Base-by-base conservation (phyloP, 2,329 filamentous ascomycete genomes). In the Knoxdaviesia proteae region DNA sequence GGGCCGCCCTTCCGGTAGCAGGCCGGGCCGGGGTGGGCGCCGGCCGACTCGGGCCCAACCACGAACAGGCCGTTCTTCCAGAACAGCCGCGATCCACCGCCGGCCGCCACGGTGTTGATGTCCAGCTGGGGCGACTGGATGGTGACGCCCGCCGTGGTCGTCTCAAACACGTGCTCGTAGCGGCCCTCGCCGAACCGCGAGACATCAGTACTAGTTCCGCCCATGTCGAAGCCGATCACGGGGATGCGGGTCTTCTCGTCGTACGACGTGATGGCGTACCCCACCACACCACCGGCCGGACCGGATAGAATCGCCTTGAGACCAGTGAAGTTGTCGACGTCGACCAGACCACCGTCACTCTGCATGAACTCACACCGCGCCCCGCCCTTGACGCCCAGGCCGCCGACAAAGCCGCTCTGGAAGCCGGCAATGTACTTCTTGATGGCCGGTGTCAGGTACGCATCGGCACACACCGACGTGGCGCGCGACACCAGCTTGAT, bases 361-460 rank as follows among this genome's bases (percentile, higher is more conserved):
- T 94, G 84, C 86, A 94, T 94, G 50, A 94, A 94, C 56, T 94
- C 86, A 60, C 87, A 94, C 48, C 87, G 68, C 4, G 84, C 82
- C 5, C 88, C 78, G 3, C 84, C 84, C 56, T 79, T 76, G 5
- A 90, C 79, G 3, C 84, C 84, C 0, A 94, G 62, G 0, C 83
- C 82, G 7, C 86, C 84, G 45, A 75, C 71, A 49, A 94, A 94
- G 1, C 53, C 59, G 3, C 55, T 55, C 30, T 56, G 52, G 20
- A 64, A 61, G 10, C 59, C 59, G 2, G 52, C 43, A 36, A 62
- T 61, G 48, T 62, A 62, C 42, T 60, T 58, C 37, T 55, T 57
- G 48, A 58, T 62, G 6, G 58, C 56, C 0, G 62, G 62, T 0
- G 61, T 63, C 2, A 65, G 53, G 40, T 65, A 65, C 0, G 62